These are phyloP conservation scores for Penicillium palitans DNA, from an alignment of 2,329 filamentous ascomycete species.

Conservation along the genomic window DNA sequence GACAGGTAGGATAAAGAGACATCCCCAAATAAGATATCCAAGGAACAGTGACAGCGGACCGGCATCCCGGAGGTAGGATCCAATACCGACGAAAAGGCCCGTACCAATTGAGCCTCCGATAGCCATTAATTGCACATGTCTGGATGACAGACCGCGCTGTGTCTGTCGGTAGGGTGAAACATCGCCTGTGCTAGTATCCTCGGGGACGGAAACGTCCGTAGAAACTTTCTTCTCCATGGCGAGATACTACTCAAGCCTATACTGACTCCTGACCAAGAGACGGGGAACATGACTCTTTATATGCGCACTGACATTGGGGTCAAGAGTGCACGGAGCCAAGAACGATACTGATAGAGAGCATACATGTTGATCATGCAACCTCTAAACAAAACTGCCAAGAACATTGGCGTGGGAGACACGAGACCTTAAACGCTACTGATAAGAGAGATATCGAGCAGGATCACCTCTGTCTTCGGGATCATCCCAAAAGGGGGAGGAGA, in stretches of 20 bases:
- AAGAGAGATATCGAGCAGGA: background rate
- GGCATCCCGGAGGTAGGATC: slow-evolving; percentile 33
- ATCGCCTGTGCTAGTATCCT: slow-evolving; percentile 19
- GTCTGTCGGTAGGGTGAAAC: slow-evolving; percentile 22
- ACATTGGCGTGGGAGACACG: background rate
- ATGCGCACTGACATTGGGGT: slow-evolving; percentile 13
- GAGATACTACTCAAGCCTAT: background rate
- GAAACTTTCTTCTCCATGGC: slow-evolving; percentile 24
- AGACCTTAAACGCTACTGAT: background rate
- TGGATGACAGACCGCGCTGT: slow-evolving; percentile 39
- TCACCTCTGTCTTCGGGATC: background rate
- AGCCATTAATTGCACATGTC: slow-evolving; percentile 46
- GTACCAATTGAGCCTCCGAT: slow-evolving; percentile 43
- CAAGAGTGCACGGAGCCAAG: slow-evolving; percentile 12
- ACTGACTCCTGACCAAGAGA: background rate
- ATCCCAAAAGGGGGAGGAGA: slow-evolving; percentile 21
- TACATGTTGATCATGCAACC: background rate
- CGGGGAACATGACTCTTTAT: slow-evolving; percentile 17
- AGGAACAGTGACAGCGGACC: slow-evolving; percentile 39
- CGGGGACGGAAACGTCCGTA: slow-evolving; percentile 12
- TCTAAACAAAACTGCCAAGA: background rate
- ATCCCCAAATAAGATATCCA: slow-evolving; percentile 38
- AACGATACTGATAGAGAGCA: slow-evolving; percentile 10
- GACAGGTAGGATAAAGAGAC: slow-evolving; percentile 35
- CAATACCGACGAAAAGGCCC: slow-evolving; percentile 39